phyloP scores from a whole-genome alignment of 345 rosid species.

The Eucalyptus sp. region DNA sequence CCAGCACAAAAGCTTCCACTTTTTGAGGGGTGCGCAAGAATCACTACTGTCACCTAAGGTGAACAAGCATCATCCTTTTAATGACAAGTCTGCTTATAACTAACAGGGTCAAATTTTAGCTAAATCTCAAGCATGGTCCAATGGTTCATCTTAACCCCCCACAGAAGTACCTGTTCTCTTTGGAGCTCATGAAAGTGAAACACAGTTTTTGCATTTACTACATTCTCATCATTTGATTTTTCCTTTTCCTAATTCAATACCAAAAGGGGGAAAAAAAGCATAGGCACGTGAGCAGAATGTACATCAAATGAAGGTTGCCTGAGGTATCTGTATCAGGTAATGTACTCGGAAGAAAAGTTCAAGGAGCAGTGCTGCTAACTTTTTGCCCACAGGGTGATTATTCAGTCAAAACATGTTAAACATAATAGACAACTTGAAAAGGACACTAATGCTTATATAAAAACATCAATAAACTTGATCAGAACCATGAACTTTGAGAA shows the following conservation, averaged over 20 bases:
- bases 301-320: not conserved
- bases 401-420: not conserved
- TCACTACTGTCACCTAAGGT: not conserved
- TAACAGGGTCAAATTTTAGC: not conserved
- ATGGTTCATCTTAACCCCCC: not conserved
- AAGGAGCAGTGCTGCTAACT: not conserved
- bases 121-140: not conserved
- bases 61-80: not conserved
- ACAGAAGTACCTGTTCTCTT: not conserved
- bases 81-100: not conserved
- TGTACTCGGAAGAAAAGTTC: not conserved
- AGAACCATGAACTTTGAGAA: not conserved
- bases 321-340: not conserved
- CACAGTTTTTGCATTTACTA: not conserved
- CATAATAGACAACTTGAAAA: not conserved
- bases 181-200: not conserved
- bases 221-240: not conserved
- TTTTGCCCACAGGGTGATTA: not conserved
- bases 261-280: not conserved
- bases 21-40: not conserved
- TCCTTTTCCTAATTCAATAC: not conserved
- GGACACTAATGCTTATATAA: not conserved
- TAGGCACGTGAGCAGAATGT: not conserved
- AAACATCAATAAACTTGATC: not conserved
- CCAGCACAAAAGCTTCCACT: not conserved